phyloP scores from a whole-genome alignment of 768 basidiomycete genomes.

The Postia placenta region DNA sequence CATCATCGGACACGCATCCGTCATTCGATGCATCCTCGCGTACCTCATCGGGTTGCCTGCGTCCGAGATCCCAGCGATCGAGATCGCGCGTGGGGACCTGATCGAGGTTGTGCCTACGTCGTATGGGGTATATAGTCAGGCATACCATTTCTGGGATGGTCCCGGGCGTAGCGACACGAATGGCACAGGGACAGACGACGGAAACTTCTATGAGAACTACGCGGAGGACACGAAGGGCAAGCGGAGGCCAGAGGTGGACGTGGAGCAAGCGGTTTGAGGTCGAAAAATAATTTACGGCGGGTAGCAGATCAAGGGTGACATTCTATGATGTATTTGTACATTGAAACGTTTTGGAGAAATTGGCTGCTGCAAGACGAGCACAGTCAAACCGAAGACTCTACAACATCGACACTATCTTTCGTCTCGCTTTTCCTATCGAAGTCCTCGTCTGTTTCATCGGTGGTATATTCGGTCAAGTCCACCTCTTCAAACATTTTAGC shows the following conservation, averaged over 20 bases:
- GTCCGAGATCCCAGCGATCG: slow-evolving; percentile 94
- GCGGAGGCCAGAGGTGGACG: slow-evolving; percentile 17
- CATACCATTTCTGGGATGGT: slow-evolving; percentile 88
- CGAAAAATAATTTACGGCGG: background rate
- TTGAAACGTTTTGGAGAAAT: background rate
- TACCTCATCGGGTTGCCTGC: slow-evolving; percentile 93
- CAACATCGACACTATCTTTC: background rate
- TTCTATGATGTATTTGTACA: background rate
- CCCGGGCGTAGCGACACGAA: slow-evolving; percentile 53
- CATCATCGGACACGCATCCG: slow-evolving; percentile 95
- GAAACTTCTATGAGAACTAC: slow-evolving; percentile 87
- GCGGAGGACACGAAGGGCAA: slow-evolving; percentile 43
- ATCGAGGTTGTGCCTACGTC: slow-evolving; percentile 87
- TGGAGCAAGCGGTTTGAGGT: slow-evolving; percentile 1
- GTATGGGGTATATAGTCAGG: slow-evolving; percentile 85
- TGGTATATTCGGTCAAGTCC: slow-evolving; percentile 36
- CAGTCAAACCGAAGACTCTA: background rate
- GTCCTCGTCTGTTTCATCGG: background rate
- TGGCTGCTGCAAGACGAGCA: background rate
- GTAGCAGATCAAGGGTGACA: background rate
- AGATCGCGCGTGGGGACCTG: slow-evolving; percentile 94
- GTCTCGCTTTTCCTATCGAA: slow-evolving; percentile 6
- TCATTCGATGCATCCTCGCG: slow-evolving; percentile 92
- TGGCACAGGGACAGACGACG: slow-evolving; percentile 48
- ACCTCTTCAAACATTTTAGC: slow-evolving; percentile 46